Evolutionary conservation across 192 early-diverging fungal genomes (phyloP).

Genomic region (Coemansia sp.): DNA sequence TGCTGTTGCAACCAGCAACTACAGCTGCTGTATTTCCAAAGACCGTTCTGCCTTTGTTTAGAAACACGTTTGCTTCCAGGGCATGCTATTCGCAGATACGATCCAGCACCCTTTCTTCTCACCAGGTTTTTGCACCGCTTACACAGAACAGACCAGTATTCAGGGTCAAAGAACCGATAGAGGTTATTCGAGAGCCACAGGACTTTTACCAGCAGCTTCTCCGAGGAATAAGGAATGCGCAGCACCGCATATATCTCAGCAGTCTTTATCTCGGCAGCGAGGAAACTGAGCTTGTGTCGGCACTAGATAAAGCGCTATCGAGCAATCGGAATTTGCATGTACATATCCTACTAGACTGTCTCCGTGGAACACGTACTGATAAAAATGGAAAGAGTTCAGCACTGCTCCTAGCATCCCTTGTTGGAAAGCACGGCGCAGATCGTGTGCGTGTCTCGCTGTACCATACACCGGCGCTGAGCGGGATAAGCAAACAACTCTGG

Average conservation of each 20-base stretch:
- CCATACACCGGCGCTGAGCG: conserved; percentile 80
- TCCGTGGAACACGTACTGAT: conserved; percentile 74
- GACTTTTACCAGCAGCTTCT: conserved; percentile 55
- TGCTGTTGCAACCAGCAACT: not conserved
- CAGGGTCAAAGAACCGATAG: conserved; percentile 36
- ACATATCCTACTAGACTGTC: conserved; percentile 81
- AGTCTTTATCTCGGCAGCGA: conserved; percentile 86
- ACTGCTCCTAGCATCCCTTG: conserved; percentile 55
- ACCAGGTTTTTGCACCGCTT: conserved; percentile 35
- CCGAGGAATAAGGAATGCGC: conserved; percentile 65
- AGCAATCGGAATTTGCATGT: conserved; percentile 57
- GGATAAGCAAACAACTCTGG: conserved; percentile 64
- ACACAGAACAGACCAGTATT: conserved; percentile 36
- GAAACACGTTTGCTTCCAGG: not conserved
- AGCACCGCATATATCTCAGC: conserved; percentile 73
- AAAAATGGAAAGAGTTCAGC: conserved; percentile 59
- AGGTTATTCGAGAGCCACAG: conserved; percentile 53
- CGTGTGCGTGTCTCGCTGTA: conserved; percentile 75
- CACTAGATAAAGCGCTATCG: conserved; percentile 59
- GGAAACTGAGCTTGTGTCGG: conserved; percentile 71
- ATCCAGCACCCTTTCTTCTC: conserved; percentile 12
- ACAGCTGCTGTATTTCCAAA: not conserved
- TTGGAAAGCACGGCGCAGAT: conserved; percentile 22
- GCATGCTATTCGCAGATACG: not conserved
- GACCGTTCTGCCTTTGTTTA: no score